Percentiles rank a stretch among this genome's conserved stretches.
phyloP scores from a whole-genome alignment of 2,329 filamentous ascomycete species.

The Neonectria faginata region DNA sequence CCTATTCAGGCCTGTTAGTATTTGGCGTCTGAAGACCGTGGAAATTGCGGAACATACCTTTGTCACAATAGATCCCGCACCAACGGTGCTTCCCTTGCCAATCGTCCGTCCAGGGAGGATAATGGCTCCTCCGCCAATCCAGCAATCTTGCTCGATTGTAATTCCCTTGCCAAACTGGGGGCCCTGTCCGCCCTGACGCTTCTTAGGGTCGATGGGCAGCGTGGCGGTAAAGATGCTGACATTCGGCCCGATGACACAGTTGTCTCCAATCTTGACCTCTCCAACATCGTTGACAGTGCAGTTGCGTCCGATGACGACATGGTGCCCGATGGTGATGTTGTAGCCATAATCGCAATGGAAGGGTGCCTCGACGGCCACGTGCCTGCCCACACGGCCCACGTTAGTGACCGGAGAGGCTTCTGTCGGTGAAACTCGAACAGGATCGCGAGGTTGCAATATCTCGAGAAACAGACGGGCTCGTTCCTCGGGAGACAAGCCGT shows the following conservation, averaged over 20 bases:
- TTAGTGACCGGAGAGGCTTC: constrained; percentile 64
- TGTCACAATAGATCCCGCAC: constrained; percentile 86
- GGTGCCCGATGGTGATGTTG: constrained; percentile 88
- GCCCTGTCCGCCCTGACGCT: constrained; percentile 79
- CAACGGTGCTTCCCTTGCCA: constrained; percentile 82
- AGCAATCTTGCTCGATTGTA: constrained; percentile 86
- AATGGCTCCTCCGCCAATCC: constrained; percentile 81
- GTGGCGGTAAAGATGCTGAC: constrained; percentile 87
- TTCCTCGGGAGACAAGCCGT: constrained; percentile 76
- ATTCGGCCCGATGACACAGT: constrained; percentile 82
- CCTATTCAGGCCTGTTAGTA: constrained; percentile 50
- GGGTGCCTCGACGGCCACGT: constrained; percentile 84
- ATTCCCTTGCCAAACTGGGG: constrained; percentile 78
- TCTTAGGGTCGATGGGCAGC: constrained; percentile 77
- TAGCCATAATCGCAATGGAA: constrained; percentile 97
- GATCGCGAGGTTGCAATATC: constrained; percentile 74
- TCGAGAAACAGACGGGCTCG: constrained; percentile 77
- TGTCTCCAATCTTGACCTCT: constrained; percentile 82
- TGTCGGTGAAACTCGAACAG: constrained; percentile 67
- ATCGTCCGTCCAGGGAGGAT: constrained; percentile 85
- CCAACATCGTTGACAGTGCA: constrained; percentile 91
- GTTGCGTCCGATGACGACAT: constrained; percentile 84
- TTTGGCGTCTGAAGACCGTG: neutral
- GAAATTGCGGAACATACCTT: constrained; percentile 62
- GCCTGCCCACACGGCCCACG: constrained; percentile 75